These are phyloP conservation scores for Sugiyamaella valdiviana DNA, from an alignment of 805 yeast species.

Conservation along the genomic window DNA sequence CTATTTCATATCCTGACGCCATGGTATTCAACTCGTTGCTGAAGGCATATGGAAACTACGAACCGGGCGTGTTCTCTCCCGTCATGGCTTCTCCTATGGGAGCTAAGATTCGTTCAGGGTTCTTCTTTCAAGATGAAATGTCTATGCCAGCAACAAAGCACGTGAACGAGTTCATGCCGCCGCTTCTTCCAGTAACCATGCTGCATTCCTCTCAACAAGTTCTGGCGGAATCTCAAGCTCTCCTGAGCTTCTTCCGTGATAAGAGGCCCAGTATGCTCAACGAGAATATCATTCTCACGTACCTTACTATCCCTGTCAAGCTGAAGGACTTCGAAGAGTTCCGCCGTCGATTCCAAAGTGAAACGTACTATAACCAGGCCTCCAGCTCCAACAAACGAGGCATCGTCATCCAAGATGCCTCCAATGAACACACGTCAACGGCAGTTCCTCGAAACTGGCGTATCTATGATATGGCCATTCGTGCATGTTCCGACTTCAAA, in stretches of 20 bases:
- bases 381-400: no score
- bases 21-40: constrained; percentile 29
- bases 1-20: constrained; percentile 27
- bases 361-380: constrained; percentile 34
- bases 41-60: constrained; percentile 29
- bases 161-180: constrained; percentile 38
- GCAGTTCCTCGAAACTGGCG: constrained; percentile 40
- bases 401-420: no score
- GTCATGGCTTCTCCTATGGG: constrained; percentile 27
- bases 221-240: constrained; percentile 69
- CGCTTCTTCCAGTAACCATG: constrained; percentile 59
- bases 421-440: constrained; percentile 1
- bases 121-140: constrained; percentile 17
- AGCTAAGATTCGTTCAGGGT: constrained; percentile 23
- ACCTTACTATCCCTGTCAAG: constrained; percentile 42
- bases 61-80: constrained; percentile 24
- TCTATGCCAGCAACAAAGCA: not conserved
- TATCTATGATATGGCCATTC: constrained; percentile 54
- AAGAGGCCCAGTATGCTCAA: constrained; percentile 41
- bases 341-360: constrained; percentile 32
- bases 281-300: constrained; percentile 42
- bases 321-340: constrained; percentile 36
- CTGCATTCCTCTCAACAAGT: constrained; percentile 40
- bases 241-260: constrained; percentile 53
- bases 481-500: constrained; percentile 55